These are phyloP conservation scores for Cryphonectria japonica DNA, from an alignment of 2,329 filamentous ascomycete species.

Conservation along the genomic window DNA sequence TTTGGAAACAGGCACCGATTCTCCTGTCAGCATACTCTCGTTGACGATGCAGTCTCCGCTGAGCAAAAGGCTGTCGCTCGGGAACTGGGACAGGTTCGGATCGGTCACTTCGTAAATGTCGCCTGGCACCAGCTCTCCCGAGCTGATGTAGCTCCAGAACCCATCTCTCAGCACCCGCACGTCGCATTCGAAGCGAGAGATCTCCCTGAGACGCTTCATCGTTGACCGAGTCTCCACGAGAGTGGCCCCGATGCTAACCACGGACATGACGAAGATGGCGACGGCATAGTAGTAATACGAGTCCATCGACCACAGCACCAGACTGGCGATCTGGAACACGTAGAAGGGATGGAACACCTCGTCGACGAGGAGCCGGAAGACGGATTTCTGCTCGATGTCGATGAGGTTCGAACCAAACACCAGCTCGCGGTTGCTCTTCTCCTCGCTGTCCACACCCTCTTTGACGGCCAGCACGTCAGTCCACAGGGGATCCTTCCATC, in stretches of 20 bases:
- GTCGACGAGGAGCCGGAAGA: constrained; percentile 81
- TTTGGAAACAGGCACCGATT: constrained; percentile 97
- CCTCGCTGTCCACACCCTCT: constrained; percentile 82
- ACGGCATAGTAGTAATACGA: constrained; percentile 97
- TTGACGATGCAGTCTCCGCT: constrained; percentile 98
- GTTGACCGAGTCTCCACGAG: constrained; percentile 90
- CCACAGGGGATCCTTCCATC: constrained; percentile 95
- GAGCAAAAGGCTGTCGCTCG: constrained; percentile 87
- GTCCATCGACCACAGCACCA: constrained; percentile 92
- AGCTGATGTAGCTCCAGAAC: constrained; percentile 91
- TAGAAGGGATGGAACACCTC: constrained; percentile 98
- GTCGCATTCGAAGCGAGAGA: constrained; percentile 94
- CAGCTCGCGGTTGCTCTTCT: constrained; percentile 78
- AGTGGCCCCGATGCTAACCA: constrained; percentile 87
- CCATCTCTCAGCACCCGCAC: constrained; percentile 91
- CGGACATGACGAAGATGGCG: constrained; percentile 93
- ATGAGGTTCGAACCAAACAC: constrained; percentile 92
- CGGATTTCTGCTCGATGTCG: constrained; percentile 88
- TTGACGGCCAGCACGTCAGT: constrained; percentile 75
- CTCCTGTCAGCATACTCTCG: constrained; percentile 97
- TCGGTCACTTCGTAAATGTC: constrained; percentile 98
- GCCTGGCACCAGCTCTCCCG: constrained; percentile 87
- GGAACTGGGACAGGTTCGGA: constrained; percentile 83
- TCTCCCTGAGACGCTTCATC: constrained; percentile 86
- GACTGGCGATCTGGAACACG: constrained; percentile 93